Percentiles rank a stretch among this genome's conserved stretches.
Evolutionary conservation across 1,284 basidiomycete species (phyloP).

Genomic region (Cryptococcus jaspeensis): DNA sequence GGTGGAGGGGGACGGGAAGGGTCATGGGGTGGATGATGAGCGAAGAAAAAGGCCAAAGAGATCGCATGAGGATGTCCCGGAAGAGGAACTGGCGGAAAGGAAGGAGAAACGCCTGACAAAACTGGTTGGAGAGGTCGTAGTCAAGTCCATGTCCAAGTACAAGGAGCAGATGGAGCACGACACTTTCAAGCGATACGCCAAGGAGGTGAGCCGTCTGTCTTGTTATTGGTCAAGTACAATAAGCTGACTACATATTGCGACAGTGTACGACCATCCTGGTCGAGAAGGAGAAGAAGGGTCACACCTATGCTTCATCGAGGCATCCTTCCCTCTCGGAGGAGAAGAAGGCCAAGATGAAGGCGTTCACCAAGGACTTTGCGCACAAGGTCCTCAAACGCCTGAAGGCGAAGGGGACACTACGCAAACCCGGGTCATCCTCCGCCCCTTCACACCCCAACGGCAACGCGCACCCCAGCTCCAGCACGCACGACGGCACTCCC

Average conservation of each 20-base stretch:
- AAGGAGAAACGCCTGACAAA: slow-evolving; percentile 83
- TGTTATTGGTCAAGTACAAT: neutral
- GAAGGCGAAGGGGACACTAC: slow-evolving; percentile 47
- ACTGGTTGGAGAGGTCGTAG: slow-evolving; percentile 84
- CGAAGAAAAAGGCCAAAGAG: slow-evolving; percentile 40
- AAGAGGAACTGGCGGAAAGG: slow-evolving; percentile 47
- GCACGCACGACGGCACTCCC: neutral
- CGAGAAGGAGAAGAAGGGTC: slow-evolving; percentile 89
- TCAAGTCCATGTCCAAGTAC: slow-evolving; percentile 88
- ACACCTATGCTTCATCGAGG: slow-evolving; percentile 67
- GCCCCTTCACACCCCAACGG: neutral
- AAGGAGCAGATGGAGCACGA: slow-evolving; percentile 76
- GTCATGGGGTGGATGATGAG: slow-evolving; percentile 10
- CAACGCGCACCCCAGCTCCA: slow-evolving; percentile 2
- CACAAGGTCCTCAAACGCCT: slow-evolving; percentile 47
- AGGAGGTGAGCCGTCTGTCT: slow-evolving; percentile 65
- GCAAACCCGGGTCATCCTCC: neutral
- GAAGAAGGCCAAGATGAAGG: slow-evolving; percentile 85
- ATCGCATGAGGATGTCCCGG: slow-evolving; percentile 35
- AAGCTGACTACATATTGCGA: neutral
- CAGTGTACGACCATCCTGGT: slow-evolving; percentile 76
- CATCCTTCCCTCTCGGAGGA: slow-evolving; percentile 79
- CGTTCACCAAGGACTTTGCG: slow-evolving; percentile 85
- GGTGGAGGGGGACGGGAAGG: slow-evolving; percentile 5
- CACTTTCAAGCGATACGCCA: slow-evolving; percentile 90